Evolutionary conservation across 2,329 filamentous ascomycete genomes (phyloP).

Genomic region (Talaromyces islandicus): DNA sequence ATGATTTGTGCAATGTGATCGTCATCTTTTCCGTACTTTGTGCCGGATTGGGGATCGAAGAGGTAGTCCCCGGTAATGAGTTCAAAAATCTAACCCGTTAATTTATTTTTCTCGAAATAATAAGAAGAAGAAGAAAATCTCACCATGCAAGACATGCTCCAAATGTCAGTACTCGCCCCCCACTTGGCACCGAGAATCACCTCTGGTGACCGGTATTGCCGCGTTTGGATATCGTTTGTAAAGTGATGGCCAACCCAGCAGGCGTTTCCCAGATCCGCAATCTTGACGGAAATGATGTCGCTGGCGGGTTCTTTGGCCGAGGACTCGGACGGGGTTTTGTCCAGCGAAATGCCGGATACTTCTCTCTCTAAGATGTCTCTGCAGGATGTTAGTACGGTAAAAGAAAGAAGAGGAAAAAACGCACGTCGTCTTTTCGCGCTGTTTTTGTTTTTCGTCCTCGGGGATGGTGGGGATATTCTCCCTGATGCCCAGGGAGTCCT

Average conservation of each 20-base stretch:
- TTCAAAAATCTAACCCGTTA: constrained; percentile 70
- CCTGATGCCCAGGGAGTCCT: constrained; percentile 46
- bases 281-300: constrained; percentile 95
- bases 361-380: constrained; percentile 88
- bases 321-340: constrained; percentile 55
- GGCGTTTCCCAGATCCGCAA: constrained; percentile 94
- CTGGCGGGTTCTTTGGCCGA: constrained; percentile 31
- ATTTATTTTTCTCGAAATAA: background rate
- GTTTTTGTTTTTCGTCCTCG: constrained; percentile 63
- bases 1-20: constrained; percentile 99
- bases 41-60: constrained; percentile 96
- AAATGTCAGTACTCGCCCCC: constrained; percentile 98
- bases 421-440: constrained; percentile 91
- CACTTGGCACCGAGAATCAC: constrained; percentile 96
- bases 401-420: constrained; percentile 25
- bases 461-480: constrained; percentile 23
- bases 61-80: constrained; percentile 97
- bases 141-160: constrained; percentile 99
- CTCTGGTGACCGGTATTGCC: constrained; percentile 94
- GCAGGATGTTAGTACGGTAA: background rate
- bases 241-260: constrained; percentile 99
- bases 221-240: constrained; percentile 97
- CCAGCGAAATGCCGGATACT: constrained; percentile 89
- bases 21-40: constrained; percentile 98
- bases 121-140: constrained; percentile 20